Base-by-base conservation (phyloP, 1,139 yeast genomes). In the Hansenula lynferdii region DNA sequence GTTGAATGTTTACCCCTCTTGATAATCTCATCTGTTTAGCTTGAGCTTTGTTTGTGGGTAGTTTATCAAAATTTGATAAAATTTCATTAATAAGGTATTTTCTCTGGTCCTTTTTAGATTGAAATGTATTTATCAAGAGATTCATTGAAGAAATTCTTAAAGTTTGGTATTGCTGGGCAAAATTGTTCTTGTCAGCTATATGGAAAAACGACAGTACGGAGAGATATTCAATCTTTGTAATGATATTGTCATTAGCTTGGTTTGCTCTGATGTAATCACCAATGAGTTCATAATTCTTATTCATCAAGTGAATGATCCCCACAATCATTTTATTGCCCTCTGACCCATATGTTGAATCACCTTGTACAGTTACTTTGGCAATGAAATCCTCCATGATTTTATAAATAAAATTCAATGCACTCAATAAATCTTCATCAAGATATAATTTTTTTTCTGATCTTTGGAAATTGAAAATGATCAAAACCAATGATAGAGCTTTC, bases 41-140 rank as follows among this genome's bases (percentile, higher is more conserved):
- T 16, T 50, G 47, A 16, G 55, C 41, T 50, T 73, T 69, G 40
- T 65, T 65, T 3, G 64, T 52, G 0, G 83, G 73, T 8, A 80
- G 53, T 33, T 64, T 69, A 34, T 70, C 73, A 41, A 78, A 60
- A 39, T 71, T 72, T 4, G 70, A 58, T n/a, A 82, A 50, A 4
- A 83, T 53, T 52, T 85, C 92, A 36, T 72, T 73, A 11, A 84
- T 49, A 8, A 85, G 65, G 51, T 80, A 81, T 1, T 61, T 60
- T 39, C 84, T 64, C 50, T 85, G 94, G 31, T 68, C 70, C 0
- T 65, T 60, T 29, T 69, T 60, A 10, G 51, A 52, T 20, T 64
- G 58, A 54, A 77, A 82, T 8, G 82, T 65, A 1, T 64, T 51
- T 1, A 67, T 49, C 2, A 81, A 42, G 1, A 76, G 50, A 5